Base-by-base conservation (phyloP, 495 filamentous ascomycete genomes). In the Endocarpon pusillum region DNA sequence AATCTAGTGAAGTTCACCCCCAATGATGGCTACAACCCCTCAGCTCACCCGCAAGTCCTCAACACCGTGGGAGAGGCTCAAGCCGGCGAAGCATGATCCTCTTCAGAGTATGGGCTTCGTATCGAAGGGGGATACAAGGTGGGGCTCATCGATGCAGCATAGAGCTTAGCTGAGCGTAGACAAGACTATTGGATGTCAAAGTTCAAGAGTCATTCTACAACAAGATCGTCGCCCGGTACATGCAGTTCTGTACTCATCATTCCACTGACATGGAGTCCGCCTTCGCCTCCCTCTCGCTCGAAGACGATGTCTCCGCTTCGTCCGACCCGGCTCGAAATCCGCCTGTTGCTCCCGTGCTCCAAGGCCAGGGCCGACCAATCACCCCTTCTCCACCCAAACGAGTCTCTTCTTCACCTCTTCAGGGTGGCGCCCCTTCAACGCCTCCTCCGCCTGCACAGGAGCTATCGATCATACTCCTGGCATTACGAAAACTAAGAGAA, bases 401-500 rank as follows among this genome's bases (percentile, higher is more conserved):
- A 36, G 37, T 20, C 44, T 32, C 17, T 34, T 32, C 34, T 34
- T 21, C 33, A n/a, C 38, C 19, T 36, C 34, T 17, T 34, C 28
- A 20, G n/a, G 42, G 37, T 17, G 17, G 36, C 20, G 7, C 35
- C 9, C 21, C 37, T 10, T 34, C 36, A 3, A 19, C 10, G 35
- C n/a, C 42, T 37, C 55, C 44, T 34, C 53, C 51, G 37, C 48
- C 62, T 29, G 54, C 64, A 23, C 46, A 46, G 32, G 73, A 78
- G 41, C 58, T 78, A 33, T 65, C 69, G 20, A 64, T 57, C 9
- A 59, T 81, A 36, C 55, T 73, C 17, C 66, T 73, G 40, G 79
- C 85, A 21, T 80, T 96, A 54, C 75, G 89, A 36, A 96, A 94
- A 52, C 67, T 97, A 24, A 73, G 89, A 27, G 89, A 97, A 59